Base-by-base conservation (phyloP, 371 early-diverging fungal species). In the Mucor circinelloides region DNA sequence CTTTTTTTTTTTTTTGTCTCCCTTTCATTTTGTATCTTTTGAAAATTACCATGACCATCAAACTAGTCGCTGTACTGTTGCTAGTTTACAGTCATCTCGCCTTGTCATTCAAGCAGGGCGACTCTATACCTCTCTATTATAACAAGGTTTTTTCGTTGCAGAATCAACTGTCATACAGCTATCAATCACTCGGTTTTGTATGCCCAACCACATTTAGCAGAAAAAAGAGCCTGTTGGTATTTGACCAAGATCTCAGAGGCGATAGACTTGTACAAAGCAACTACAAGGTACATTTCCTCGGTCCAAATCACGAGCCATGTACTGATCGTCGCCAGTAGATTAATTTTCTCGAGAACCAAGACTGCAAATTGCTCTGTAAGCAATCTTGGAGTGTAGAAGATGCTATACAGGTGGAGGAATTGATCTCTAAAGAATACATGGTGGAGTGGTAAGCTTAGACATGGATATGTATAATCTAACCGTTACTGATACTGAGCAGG, bases 61-160 rank as follows among this genome's bases (percentile, higher is more conserved):
- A 25, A 50, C 12, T 50, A 25, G 50, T 25, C 23, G 50, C 50
- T 21, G 9, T 50, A 19, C 21, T 50, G 21, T 25, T 50, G 12
- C 50, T 50, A 23, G 50, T 50, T 50, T 50, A 50, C 23, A 23
- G 50, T 50, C 50, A 55, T 3, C 23, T 55, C 7, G 15, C 17
- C n/a, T 55, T 55, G 48, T 25, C 36, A 19, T 79, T 71, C 58
- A 65, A 75, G 32, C 68, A 68, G 66, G 80, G 73, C 17, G 74
- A 80, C 6, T 21, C 55, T 21, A 73, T 82, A 62, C 77, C 80
- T 21, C 27, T 82, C 5, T 75, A 74, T 32, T 78, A 80, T 34
- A 78, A 78, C 66, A 82, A 80, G 48, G 44, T 82, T 17, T 82
- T 82, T 34, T 80, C 83, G 27, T 64, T 75, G 57, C 70, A 70